Conservation (phyloP, 345 rosid genomes). For the Arabidopsis arenosa region DNA sequence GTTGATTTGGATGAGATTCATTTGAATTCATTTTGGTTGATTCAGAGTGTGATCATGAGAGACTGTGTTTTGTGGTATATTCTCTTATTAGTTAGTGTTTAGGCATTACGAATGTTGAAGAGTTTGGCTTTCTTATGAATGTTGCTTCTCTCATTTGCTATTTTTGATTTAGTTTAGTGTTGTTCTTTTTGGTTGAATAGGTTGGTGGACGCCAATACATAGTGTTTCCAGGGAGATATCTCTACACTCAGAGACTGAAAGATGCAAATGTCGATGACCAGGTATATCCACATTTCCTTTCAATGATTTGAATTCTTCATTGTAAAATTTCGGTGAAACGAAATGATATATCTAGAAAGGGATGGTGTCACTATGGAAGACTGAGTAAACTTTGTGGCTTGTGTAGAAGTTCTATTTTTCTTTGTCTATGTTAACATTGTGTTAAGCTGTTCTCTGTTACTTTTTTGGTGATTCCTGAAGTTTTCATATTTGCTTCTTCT, state of each 20-base stretch:
- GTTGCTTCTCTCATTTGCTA: not conserved
- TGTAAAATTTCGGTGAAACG: not conserved
- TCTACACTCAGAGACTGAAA: slow-evolving; percentile 84
- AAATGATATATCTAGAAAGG: not conserved
- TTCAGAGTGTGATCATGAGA: not conserved
- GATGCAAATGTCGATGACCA: slow-evolving; percentile 85
- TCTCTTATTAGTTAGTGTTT: not conserved
- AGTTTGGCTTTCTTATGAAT: not conserved
- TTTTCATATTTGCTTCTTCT: not conserved
- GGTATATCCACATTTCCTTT: slow-evolving; percentile 47
- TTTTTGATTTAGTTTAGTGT: slow-evolving; percentile 1
- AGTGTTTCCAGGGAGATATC: slow-evolving; percentile 86
- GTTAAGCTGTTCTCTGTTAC: slow-evolving; percentile 7
- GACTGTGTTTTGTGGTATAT: not conserved
- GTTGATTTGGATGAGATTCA: not conserved
- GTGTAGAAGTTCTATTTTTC: not conserved
- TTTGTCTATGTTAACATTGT: not conserved
- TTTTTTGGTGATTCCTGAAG: not conserved
- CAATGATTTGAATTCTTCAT: not conserved
- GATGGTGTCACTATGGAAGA: not conserved
- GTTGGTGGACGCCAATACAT: slow-evolving; percentile 89
- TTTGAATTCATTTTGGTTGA: not conserved
- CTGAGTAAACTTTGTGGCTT: not conserved
- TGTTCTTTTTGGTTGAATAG: slow-evolving; percentile 48
- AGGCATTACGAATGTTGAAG: not conserved